A percentile compares a stretch with the other conserved stretches of the same genome.
Conservation (phyloP, 139 green algal species). For the Chlorella sp. region DNA sequence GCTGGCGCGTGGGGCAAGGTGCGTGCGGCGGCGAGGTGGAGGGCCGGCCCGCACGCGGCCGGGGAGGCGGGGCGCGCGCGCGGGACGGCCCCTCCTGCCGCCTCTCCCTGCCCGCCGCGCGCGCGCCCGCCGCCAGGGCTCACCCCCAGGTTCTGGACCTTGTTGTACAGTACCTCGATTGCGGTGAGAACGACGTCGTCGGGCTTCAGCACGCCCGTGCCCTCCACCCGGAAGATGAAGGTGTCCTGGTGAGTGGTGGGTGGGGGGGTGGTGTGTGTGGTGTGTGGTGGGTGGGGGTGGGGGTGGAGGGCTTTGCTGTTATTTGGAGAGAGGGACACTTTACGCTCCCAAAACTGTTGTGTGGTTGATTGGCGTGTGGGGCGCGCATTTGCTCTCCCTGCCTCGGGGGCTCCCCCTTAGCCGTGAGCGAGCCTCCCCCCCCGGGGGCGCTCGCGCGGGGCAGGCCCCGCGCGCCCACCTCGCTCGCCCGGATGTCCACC, state of each 20-base stretch:
- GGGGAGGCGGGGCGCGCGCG: too few species aligned
- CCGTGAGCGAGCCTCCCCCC: background rate
- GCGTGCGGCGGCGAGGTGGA: too few species aligned
- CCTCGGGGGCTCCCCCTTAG: background rate
- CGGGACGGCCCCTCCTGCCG: too few species aligned
- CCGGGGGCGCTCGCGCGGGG: background rate
- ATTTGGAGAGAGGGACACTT: too few species aligned
- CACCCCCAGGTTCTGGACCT: slow-evolving; percentile 56
- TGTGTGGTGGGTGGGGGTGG: background rate
- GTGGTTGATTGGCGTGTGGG: too few species aligned
- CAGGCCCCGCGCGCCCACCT: slow-evolving; percentile 12
- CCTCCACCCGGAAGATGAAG: slow-evolving; percentile 94
- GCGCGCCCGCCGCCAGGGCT: too few species aligned
- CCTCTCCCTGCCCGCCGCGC: too few species aligned
- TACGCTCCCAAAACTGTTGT: too few species aligned
- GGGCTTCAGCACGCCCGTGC: slow-evolving; percentile 71
- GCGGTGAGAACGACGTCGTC: slow-evolving; percentile 71
- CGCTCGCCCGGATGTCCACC: slow-evolving; percentile 66
- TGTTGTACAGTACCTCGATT: slow-evolving; percentile 70
- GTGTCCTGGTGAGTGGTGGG: too few species aligned
- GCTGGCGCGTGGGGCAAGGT: too few species aligned
- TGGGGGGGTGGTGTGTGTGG: too few species aligned
- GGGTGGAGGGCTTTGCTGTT: background rate
- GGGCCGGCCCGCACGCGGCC: too few species aligned
- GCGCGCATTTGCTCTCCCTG: background rate